Percentiles rank a stretch among this genome's conserved stretches.
Evolutionary conservation across 176 grass and related monocot genomes (phyloP).

Genomic region (Phyllostachys edulis): DNA sequence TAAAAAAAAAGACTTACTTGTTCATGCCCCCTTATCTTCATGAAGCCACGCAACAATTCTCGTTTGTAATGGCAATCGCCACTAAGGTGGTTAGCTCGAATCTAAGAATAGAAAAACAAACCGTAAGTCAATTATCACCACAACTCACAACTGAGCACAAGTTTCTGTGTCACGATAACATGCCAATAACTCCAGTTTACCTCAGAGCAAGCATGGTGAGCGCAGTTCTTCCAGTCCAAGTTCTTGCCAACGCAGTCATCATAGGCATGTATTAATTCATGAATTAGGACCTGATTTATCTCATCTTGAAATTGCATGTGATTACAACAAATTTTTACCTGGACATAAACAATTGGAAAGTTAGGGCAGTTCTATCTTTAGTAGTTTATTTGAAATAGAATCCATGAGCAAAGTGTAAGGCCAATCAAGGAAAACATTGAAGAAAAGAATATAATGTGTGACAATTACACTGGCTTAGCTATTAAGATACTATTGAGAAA

Average conservation of each 20-base stretch:
- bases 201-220: slow-evolving; percentile 96
- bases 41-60: slow-evolving; percentile 80
- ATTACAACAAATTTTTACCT: slow-evolving; percentile 88
- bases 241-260: slow-evolving; percentile 88
- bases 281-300: slow-evolving; percentile 77
- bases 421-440: neutral
- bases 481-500: neutral
- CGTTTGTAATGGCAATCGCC: slow-evolving; percentile 93
- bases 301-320: slow-evolving; percentile 59
- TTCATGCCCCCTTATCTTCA: slow-evolving; percentile 89
- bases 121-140: slow-evolving; percentile 2
- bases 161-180: neutral
- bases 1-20: slow-evolving; percentile 54
- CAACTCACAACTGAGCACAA: neutral
- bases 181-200: slow-evolving; percentile 31
- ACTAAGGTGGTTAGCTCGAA: slow-evolving; percentile 93
- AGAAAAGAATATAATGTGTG: neutral
- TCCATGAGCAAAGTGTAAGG: neutral
- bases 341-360: slow-evolving; percentile 30
- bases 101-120: slow-evolving; percentile 48
- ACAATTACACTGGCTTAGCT: neutral
- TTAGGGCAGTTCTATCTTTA: neutral
- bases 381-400: slow-evolving; percentile 4
- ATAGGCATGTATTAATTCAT: slow-evolving; percentile 93
- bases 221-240: slow-evolving; percentile 83